Percentiles rank a stretch among this genome's conserved stretches.
phyloP scores from a whole-genome alignment of 2,329 filamentous ascomycete genomes.

The Leptographium procerum region DNA sequence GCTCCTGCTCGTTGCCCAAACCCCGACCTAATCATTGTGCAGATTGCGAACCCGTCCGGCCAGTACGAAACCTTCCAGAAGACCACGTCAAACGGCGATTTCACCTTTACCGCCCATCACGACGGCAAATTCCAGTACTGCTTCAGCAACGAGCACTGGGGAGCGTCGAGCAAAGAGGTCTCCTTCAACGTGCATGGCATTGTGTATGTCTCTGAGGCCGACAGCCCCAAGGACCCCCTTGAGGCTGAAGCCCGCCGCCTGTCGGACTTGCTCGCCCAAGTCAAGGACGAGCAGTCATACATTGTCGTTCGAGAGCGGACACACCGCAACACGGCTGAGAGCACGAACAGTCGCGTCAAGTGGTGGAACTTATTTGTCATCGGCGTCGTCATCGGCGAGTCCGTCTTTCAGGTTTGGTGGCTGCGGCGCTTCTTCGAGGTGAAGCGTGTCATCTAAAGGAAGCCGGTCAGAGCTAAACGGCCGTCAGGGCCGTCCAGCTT shows the following conservation, averaged over 20 bases:
- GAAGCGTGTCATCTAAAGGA: conserved; percentile 49
- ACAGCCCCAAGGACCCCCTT: conserved; percentile 74
- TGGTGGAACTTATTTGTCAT: conserved; percentile 99
- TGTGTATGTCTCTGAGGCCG: conserved; percentile 86
- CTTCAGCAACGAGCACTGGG: conserved; percentile 99
- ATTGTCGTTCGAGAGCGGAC: conserved; percentile 91
- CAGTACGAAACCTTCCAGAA: conserved; percentile 71
- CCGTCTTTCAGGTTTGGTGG: conserved; percentile 99
- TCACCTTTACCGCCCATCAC: conserved; percentile 72
- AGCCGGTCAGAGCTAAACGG: not conserved
- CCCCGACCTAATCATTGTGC: conserved; percentile 1
- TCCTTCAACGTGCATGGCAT: conserved; percentile 99
- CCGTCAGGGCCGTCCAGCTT: not conserved
- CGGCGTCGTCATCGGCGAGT: conserved; percentile 76
- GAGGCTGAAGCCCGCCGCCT: conserved; percentile 82
- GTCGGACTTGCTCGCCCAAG: conserved; percentile 74
- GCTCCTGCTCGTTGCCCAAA: not conserved
- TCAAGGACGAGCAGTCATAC: conserved; percentile 97
- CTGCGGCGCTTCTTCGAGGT: conserved; percentile 95
- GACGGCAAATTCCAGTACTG: conserved; percentile 94
- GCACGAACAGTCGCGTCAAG: conserved; percentile 93
- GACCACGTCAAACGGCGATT: conserved; percentile 78
- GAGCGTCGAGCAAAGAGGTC: conserved; percentile 90
- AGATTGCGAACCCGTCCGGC: conserved; percentile 70
- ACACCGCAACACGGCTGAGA: conserved; percentile 96